Evolutionary conservation across 495 filamentous ascomycete species (phyloP).

Genomic region (Aspergillus incahuasiensis): DNA sequence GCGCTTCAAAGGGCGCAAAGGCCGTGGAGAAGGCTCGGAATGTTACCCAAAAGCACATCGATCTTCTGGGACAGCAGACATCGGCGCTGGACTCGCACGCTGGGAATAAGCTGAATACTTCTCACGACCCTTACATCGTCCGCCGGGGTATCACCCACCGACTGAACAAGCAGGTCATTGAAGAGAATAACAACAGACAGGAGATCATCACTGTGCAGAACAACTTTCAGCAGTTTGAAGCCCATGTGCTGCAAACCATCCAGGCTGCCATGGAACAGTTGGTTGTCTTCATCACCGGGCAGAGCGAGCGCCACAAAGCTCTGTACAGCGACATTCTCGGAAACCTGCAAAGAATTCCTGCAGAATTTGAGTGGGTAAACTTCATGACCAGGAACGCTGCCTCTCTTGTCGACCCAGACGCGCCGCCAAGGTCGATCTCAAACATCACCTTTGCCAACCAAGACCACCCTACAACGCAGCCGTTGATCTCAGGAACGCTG

Average conservation of each 20-base stretch:
- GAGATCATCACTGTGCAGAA: slow-evolving; percentile 86
- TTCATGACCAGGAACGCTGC: slow-evolving; percentile 66
- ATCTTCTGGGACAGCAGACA: slow-evolving; percentile 80
- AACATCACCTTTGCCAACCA: slow-evolving; percentile 83
- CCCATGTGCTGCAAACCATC: slow-evolving; percentile 75
- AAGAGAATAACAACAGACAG: slow-evolving; percentile 91
- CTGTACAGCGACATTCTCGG: slow-evolving; percentile 81
- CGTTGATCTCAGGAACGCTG: slow-evolving; percentile 80
- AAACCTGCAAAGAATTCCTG: slow-evolving; percentile 71
- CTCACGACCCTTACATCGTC: slow-evolving; percentile 84
- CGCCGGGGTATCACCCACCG: slow-evolving; percentile 76
- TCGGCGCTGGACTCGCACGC: slow-evolving; percentile 68
- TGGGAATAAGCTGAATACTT: slow-evolving; percentile 55
- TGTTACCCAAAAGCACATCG: slow-evolving; percentile 89
- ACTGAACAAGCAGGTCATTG: slow-evolving; percentile 82
- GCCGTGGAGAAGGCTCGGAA: slow-evolving; percentile 85
- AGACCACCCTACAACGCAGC: slow-evolving; percentile 70
- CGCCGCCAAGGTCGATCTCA: slow-evolving; percentile 64
- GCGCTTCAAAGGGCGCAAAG: slow-evolving; percentile 84
- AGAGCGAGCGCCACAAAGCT: slow-evolving; percentile 71
- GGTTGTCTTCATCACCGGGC: slow-evolving; percentile 67
- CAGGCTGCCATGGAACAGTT: slow-evolving; percentile 79
- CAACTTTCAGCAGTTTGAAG: slow-evolving; percentile 83
- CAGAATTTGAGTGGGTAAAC: slow-evolving; percentile 89
- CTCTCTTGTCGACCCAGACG: slow-evolving; percentile 74